Evolutionary conservation across 768 basidiomycete species (phyloP).

Genomic region (Boletus speciosus): DNA sequence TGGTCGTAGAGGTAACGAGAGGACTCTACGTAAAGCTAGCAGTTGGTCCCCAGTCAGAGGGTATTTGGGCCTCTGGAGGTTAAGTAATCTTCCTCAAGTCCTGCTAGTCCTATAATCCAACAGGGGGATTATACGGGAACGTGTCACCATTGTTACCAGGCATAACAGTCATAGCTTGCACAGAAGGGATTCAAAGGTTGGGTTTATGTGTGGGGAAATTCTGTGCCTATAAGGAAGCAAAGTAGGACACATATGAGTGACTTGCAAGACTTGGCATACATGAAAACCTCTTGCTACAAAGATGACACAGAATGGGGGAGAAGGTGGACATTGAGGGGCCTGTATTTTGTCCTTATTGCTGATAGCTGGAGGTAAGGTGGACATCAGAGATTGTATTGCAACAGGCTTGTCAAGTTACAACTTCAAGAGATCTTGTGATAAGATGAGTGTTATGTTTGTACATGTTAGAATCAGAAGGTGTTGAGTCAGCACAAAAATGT

Average conservation of each 20-base stretch:
- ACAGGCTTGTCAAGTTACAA: background rate
- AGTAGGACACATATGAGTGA: constrained; percentile 13
- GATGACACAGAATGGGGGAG: constrained; percentile 69
- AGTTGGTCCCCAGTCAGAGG: too few species aligned
- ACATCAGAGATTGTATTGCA: constrained; percentile 17
- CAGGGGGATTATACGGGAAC: too few species aligned
- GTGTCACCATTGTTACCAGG: too few species aligned
- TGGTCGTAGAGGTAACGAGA: too few species aligned
- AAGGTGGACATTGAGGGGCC: constrained; percentile 58
- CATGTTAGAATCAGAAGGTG: constrained; percentile 22
- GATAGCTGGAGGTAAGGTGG: constrained; percentile 16
- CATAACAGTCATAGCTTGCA: constrained; percentile 51
- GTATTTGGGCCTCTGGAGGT: too few species aligned
- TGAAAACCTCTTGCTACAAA: constrained; percentile 69
- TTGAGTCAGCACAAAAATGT: constrained; percentile 1
- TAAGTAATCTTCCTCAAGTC: too few species aligned
- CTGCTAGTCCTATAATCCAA: too few species aligned
- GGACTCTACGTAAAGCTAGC: too few species aligned
- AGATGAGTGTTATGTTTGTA: constrained; percentile 18
- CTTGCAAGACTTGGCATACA: constrained; percentile 41
- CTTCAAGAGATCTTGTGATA: background rate
- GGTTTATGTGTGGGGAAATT: constrained; percentile 80
- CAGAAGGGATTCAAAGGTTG: constrained; percentile 62
- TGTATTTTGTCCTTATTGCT: constrained; percentile 54
- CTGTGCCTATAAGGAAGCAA: constrained; percentile 49